Percentiles rank a stretch among this genome's conserved stretches.
These are phyloP conservation scores for Trichoderma atroviride DNA, from an alignment of 2,329 filamentous ascomycete genomes.

Conservation along the genomic window DNA sequence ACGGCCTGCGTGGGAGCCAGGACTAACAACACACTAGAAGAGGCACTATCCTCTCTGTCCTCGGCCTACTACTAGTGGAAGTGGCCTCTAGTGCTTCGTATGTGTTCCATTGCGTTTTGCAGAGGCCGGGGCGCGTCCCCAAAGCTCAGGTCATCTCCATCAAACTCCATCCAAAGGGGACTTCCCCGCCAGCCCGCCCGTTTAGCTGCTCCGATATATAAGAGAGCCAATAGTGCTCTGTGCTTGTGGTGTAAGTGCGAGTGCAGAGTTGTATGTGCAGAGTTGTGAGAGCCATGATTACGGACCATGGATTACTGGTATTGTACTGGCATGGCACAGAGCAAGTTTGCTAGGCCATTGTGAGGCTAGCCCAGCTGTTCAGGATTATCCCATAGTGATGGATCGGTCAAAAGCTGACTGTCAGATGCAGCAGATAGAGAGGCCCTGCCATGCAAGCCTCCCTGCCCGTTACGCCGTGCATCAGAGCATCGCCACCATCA, in stretches of 20 bases:
- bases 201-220: background rate
- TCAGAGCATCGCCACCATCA: background rate
- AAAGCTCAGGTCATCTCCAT: conserved; percentile 12
- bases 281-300: background rate
- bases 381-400: background rate
- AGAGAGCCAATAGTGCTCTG: background rate
- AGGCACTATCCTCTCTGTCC: background rate
- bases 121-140: conserved; percentile 5
- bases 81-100: background rate
- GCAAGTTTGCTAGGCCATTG: background rate
- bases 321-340: background rate
- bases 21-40: background rate
- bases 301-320: background rate
- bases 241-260: background rate
- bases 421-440: conserved; percentile 12
- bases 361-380: conserved; percentile 4
- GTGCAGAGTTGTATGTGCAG: background rate
- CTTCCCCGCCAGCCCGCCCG: background rate
- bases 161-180: background rate
- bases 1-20: background rate
- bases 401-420: conserved; percentile 15
- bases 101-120: background rate
- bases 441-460: background rate
- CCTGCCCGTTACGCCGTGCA: background rate
- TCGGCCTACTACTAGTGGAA: background rate